These are phyloP conservation scores for Rhodotorula sphaerocarpa DNA, from an alignment of 768 basidiomycete species.

Conservation along the genomic window DNA sequence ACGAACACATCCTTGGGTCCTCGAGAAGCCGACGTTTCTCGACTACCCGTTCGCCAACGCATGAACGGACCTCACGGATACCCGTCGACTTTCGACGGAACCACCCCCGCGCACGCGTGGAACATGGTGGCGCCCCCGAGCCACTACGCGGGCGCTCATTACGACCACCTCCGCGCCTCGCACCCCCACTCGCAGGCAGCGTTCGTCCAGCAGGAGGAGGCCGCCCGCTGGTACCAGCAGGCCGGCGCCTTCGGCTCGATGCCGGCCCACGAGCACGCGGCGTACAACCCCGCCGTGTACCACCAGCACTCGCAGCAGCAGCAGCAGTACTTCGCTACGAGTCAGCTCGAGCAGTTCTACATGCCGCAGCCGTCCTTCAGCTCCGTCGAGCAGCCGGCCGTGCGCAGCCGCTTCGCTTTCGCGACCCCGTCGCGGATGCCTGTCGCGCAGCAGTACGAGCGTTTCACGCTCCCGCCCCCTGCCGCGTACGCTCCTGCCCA, in stretches of 20 bases:
- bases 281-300: slow-evolving; percentile 4
- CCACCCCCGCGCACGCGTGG: slow-evolving; percentile 5
- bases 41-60: slow-evolving; percentile 6
- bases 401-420: slow-evolving; percentile 30
- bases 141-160: slow-evolving; percentile 4
- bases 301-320: slow-evolving; percentile 10
- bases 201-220: slow-evolving; percentile 3
- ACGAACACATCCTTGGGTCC: slow-evolving; percentile 16
- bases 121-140: slow-evolving; percentile 14
- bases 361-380: background rate
- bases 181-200: slow-evolving; percentile 12
- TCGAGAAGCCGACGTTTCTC: slow-evolving; percentile 30
- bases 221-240: background rate
- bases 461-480: slow-evolving; percentile 22
- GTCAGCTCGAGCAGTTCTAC: slow-evolving; percentile 3
- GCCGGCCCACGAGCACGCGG: background rate
- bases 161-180: slow-evolving; percentile 15
- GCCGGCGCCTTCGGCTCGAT: slow-evolving; percentile 2
- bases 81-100: slow-evolving; percentile 28
- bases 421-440: slow-evolving; percentile 9
- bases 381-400: slow-evolving; percentile 14
- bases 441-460: background rate
- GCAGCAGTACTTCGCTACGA: background rate
- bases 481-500: slow-evolving; percentile 9
- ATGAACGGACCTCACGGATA: slow-evolving; percentile 22